phyloP scores from a whole-genome alignment of 768 basidiomycete genomes.

The Calvatia gigantea region DNA sequence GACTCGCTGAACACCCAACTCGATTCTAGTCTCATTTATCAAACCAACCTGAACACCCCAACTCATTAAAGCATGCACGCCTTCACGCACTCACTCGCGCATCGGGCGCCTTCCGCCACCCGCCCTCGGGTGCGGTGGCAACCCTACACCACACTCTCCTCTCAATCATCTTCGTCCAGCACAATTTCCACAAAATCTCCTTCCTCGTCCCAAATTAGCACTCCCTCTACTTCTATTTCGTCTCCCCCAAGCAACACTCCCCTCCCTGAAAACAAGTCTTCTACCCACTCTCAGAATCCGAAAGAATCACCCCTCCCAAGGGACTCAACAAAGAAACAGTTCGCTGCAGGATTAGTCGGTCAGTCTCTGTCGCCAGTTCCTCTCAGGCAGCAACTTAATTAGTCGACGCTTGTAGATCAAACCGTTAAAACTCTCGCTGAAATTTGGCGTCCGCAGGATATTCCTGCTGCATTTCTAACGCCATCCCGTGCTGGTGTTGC shows the following conservation, averaged over 20 bases:
- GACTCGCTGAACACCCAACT: constrained; percentile 24
- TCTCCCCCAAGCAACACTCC: constrained; percentile 35
- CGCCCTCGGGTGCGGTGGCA: constrained; percentile 78
- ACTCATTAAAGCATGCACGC: constrained; percentile 35
- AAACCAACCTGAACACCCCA: constrained; percentile 26
- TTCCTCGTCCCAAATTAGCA: constrained; percentile 45
- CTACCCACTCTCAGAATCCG: constrained; percentile 6
- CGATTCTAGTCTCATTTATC: constrained; percentile 22
- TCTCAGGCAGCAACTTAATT: constrained; percentile 1
- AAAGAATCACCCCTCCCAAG: constrained; percentile 10
- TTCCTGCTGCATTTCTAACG: constrained; percentile 47
- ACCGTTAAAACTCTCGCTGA: constrained; percentile 74
- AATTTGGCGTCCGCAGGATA: constrained; percentile 77
- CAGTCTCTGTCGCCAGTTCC: constrained; percentile 25
- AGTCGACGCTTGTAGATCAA: constrained; percentile 51
- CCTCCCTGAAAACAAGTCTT: constrained; percentile 31
- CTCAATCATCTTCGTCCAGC: constrained; percentile 33
- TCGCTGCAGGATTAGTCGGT: constrained; percentile 70
- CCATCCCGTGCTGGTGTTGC: constrained; percentile 14
- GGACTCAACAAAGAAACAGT: constrained; percentile 52
- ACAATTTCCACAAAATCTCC: constrained; percentile 36
- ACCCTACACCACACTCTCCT: constrained; percentile 57
- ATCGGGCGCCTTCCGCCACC: constrained; percentile 66
- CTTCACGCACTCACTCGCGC: constrained; percentile 53
- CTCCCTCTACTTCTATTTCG: constrained; percentile 54